These are phyloP conservation scores for Curvularia lunata DNA, from an alignment of 2,329 filamentous ascomycete species.

Conservation along the genomic window DNA sequence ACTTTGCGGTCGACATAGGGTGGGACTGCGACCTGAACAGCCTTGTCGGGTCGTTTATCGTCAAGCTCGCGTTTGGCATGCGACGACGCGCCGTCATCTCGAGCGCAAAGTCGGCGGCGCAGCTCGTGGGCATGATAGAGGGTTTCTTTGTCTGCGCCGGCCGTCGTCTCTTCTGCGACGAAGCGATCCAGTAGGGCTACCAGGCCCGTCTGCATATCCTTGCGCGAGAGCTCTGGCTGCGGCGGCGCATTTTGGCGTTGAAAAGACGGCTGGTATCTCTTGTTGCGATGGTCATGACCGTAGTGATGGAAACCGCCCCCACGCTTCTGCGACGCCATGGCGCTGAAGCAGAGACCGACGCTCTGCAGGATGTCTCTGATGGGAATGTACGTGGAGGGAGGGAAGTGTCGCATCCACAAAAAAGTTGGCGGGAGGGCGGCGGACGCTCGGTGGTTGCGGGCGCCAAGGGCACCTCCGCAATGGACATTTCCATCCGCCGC, in stretches of 20 bases:
- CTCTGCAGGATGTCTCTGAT: background rate
- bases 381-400: background rate
- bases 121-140: slow-evolving; percentile 40
- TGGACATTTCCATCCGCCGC: slow-evolving; percentile 22
- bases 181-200: slow-evolving; percentile 42
- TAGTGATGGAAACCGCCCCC: slow-evolving; percentile 31
- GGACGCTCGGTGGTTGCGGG: slow-evolving; percentile 20
- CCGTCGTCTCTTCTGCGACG: slow-evolving; percentile 34
- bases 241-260: slow-evolving; percentile 8
- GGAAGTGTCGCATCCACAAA: background rate
- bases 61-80: slow-evolving; percentile 55
- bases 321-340: slow-evolving; percentile 34
- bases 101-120: slow-evolving; percentile 33
- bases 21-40: slow-evolving; percentile 30
- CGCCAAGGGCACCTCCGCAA: slow-evolving; percentile 19
- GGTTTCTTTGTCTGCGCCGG: slow-evolving; percentile 33
- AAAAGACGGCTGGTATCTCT: slow-evolving; percentile 5
- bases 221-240: slow-evolving; percentile 24
- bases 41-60: slow-evolving; percentile 33
- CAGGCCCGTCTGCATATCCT: slow-evolving; percentile 39
- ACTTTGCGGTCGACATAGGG: slow-evolving; percentile 37
- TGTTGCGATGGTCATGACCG: slow-evolving; percentile 13
- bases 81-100: slow-evolving; percentile 54
- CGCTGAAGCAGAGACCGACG: background rate
- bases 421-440: background rate